A percentile compares a stretch with the other conserved stretches of the same genome.
Evolutionary conservation across 2,329 filamentous ascomycete genomes (phyloP).

Genomic region (Aspergillus brasiliensis): DNA sequence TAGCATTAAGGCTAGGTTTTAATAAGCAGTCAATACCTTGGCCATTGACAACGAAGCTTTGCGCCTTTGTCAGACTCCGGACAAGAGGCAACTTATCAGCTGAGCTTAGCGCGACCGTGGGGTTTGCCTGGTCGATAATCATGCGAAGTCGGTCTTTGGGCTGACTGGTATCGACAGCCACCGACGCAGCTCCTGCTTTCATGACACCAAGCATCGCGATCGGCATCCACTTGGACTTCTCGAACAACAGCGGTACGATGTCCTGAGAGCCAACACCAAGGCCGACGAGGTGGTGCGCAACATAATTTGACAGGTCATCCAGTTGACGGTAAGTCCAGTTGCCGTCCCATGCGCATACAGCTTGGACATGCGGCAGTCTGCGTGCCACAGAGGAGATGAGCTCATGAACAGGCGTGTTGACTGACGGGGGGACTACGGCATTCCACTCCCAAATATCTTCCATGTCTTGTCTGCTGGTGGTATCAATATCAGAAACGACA

Average conservation of each 20-base stretch:
- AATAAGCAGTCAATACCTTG: no score
- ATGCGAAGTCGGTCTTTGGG: background rate
- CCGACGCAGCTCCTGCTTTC: slow-evolving; percentile 5
- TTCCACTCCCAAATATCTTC: background rate
- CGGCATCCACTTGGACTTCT: slow-evolving; percentile 3
- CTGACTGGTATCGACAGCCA: background rate
- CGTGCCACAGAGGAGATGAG: background rate
- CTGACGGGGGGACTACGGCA: background rate
- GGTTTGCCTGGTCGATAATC: background rate
- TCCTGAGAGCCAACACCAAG: background rate
- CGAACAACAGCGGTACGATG: background rate
- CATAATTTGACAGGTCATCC: background rate
- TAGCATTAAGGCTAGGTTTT: background rate
- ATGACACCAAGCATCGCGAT: slow-evolving; percentile 9
- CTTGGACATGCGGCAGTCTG: background rate
- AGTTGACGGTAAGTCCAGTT: slow-evolving; percentile 2
- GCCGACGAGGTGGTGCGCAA: background rate
- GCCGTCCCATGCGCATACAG: slow-evolving; percentile 8
- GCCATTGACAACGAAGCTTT: background rate
- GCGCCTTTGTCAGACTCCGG: background rate
- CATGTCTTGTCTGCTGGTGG: background rate
- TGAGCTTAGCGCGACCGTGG: background rate
- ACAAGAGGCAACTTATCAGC: background rate
- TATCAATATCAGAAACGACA: background rate
- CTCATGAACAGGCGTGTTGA: background rate